Evolutionary conservation across 2,329 filamentous ascomycete genomes (phyloP), one percentile per base, ranked within the genome.

Genomic region (Gliomastix tumulicola): DNA sequence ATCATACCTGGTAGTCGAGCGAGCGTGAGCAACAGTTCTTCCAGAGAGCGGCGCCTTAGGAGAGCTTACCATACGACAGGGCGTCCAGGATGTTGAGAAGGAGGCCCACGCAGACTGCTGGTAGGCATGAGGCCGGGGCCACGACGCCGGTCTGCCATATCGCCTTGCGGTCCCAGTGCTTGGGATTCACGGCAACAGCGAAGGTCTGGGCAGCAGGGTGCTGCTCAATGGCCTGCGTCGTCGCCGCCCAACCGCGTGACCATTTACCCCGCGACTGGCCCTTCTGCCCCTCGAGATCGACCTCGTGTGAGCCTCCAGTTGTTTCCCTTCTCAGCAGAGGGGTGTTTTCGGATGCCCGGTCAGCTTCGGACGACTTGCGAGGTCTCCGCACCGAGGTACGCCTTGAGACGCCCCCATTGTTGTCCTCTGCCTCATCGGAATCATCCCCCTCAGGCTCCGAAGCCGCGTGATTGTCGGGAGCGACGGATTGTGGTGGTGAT

Each of bases 61-160:
- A n/a, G n/a, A n/a, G n/a, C n/a, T 56, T 62, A 74, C 85, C 92
- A 53, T 98, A 98, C 3, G 90, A 97, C 28, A 98, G 65, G 6
- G 89, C 92, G 66, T 98, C 92, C 16, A 98, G 69, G 32, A 98
- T 83, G 48, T 98, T 98, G 15, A 98, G 74, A 2, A 98, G 69
- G 19, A 95, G 63, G 0, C 92, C 92, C 1, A 98, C 76, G 46
- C 94, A 74, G 2, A 97, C 90, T 4, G 90, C 84, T 3, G 92
- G 92, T 13, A 96, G 56, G 46, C 82, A 84, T 33, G 77, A 78
- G 15, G 76, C 64, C 1, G 88, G 87, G 27, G 78, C 69, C 10
- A 88, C 58, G 4, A 94, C 59, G 1, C 69, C 71, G 31, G 74
- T 72, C 27, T 76, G 58, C 69, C 80, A 82, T 7, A 94, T 66